phyloP scores from a whole-genome alignment of 768 basidiomycete genomes.

The Sarcodon sp. region DNA sequence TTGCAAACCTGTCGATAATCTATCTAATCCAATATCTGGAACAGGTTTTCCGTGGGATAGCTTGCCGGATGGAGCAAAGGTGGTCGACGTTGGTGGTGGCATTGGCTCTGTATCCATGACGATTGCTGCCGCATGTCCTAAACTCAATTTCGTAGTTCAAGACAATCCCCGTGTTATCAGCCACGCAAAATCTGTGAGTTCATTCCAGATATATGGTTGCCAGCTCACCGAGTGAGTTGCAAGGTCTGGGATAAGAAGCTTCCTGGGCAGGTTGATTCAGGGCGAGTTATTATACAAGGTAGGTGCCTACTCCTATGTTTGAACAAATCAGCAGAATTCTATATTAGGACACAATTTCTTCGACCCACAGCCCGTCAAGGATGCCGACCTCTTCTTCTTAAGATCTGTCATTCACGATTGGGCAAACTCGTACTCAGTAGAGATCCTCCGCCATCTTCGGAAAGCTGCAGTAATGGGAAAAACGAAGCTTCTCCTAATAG shows the following conservation, averaged over 20 bases:
- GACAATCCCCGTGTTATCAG: conserved; percentile 5
- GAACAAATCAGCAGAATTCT: too few species aligned
- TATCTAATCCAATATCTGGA: not conserved
- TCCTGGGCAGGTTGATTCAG: too few species aligned
- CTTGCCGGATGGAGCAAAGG: conserved; percentile 5
- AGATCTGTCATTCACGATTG: conserved; percentile 26
- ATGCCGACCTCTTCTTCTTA: conserved; percentile 24
- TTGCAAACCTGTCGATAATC: not conserved
- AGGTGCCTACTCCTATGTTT: too few species aligned
- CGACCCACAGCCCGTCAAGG: conserved; percentile 18
- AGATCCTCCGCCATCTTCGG: conserved; percentile 24
- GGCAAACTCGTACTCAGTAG: conserved; percentile 17
- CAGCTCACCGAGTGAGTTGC: too few species aligned
- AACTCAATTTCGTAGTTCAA: conserved; percentile 8
- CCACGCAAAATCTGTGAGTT: not conserved
- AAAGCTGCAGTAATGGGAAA: conserved; percentile 17
- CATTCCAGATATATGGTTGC: too few species aligned
- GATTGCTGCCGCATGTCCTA: conserved; percentile 7
- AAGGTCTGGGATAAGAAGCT: too few species aligned
- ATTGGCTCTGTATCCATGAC: conserved; percentile 8
- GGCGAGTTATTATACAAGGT: too few species aligned
- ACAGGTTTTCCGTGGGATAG: conserved; percentile 8
- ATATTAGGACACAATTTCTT: conserved; percentile 23
- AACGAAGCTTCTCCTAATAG: conserved; percentile 2
- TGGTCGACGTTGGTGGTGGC: conserved; percentile 10